Percentiles rank a stretch among this genome's conserved stretches.
Evolutionary conservation across 768 basidiomycete genomes (phyloP).

Genomic region (Mycena filopes): DNA sequence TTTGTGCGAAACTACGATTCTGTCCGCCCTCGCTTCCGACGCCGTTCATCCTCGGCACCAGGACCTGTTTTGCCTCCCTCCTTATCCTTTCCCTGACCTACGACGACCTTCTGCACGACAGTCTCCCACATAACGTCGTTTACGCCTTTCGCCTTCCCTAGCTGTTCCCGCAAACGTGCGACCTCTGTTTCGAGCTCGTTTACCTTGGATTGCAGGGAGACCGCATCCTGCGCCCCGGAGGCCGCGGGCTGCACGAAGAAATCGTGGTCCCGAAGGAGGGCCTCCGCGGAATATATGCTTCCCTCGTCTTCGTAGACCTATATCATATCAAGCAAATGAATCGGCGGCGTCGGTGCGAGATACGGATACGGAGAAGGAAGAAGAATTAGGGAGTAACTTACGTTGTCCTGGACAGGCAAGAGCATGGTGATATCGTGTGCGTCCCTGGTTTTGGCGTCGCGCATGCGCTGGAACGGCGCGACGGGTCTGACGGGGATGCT

Average conservation of each 20-base stretch:
- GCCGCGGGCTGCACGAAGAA: conserved; percentile 64
- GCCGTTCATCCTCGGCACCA: conserved; percentile 38
- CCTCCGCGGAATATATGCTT: conserved; percentile 58
- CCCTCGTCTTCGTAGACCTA: conserved; percentile 46
- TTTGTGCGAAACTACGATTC: conserved; percentile 23
- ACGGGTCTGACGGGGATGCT: conserved; percentile 74
- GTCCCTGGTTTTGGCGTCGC: conserved; percentile 73
- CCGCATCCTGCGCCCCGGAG: conserved; percentile 44
- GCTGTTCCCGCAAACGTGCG: conserved; percentile 68
- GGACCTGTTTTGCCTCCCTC: conserved; percentile 30
- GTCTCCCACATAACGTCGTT: conserved; percentile 96
- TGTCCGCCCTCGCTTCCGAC: conserved; percentile 45
- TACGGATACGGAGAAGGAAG: conserved; percentile 1
- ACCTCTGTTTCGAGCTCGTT: conserved; percentile 81
- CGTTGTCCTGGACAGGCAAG: conserved; percentile 59
- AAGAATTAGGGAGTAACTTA: conserved; percentile 38
- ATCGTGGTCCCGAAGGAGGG: conserved; percentile 72
- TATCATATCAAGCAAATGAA: conserved; percentile 25
- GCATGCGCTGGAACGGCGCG: conserved; percentile 77
- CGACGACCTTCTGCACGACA: conserved; percentile 74
- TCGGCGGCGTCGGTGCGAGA: background rate
- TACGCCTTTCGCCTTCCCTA: conserved; percentile 88
- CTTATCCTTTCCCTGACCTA: conserved; percentile 48
- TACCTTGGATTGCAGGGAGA: conserved; percentile 65
- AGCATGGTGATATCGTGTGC: conserved; percentile 77